A percentile compares a stretch with the other conserved stretches of the same genome.
These are phyloP conservation scores for Oenanthe sinensis DNA, from an alignment of 129 eudicot species.

Conservation along the genomic window DNA sequence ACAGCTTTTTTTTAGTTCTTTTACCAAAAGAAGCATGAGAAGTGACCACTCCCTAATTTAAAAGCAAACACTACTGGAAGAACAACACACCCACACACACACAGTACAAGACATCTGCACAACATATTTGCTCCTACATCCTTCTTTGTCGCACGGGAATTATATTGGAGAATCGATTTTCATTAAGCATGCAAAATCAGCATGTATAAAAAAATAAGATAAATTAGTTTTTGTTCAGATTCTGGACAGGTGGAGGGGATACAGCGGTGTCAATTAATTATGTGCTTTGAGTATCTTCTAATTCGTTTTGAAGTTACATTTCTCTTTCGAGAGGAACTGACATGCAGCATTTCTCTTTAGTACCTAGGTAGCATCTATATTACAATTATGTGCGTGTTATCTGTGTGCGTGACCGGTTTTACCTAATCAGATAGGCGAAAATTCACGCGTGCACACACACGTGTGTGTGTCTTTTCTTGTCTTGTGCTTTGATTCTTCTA, in stretches of 20 bases:
- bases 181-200: not conserved
- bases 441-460: not conserved
- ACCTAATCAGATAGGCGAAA: not conserved
- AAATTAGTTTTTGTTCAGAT: not conserved
- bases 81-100: not conserved
- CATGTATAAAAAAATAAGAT: not conserved
- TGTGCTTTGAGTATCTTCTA: not conserved
- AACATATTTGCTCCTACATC: not conserved
- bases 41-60: not conserved
- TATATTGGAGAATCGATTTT: not conserved
- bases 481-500: not conserved
- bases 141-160: not conserved
- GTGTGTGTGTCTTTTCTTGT: not conserved
- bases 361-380: not conserved
- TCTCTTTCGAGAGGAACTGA: not conserved
- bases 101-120: not conserved
- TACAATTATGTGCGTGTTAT: not conserved
- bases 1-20: not conserved
- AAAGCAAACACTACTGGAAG: not conserved
- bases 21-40: not conserved
- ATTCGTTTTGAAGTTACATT: not conserved
- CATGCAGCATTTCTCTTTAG: not conserved
- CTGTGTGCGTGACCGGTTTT: not conserved
- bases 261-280: not conserved
- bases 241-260: slow-evolving; percentile 2